phyloP scores from a whole-genome alignment of 2,329 filamentous ascomycete genomes.

The Stachybotrys elegans region DNA sequence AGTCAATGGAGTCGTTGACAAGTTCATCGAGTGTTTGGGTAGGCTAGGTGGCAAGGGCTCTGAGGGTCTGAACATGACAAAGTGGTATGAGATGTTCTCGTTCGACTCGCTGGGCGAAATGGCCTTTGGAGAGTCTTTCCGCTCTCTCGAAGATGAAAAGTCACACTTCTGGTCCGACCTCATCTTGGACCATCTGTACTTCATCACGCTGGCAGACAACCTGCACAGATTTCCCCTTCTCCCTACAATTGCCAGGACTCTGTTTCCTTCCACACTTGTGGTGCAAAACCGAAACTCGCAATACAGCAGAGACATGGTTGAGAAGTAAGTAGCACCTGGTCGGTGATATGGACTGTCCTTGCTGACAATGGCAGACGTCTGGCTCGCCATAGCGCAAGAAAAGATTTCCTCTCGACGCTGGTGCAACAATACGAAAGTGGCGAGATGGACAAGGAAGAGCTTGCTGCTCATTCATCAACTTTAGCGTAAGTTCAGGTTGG shows the following conservation, averaged over 20 bases:
- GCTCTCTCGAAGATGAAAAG: background rate
- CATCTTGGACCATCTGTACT: background rate
- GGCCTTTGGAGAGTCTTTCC: background rate
- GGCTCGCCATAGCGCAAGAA: background rate
- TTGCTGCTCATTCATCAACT: background rate
- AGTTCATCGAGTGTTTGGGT: background rate
- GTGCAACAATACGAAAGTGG: background rate
- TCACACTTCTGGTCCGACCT: background rate
- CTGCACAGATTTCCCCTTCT: background rate
- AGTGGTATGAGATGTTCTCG: background rate
- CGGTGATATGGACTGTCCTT: too few relatives aligned
- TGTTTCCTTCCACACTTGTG: background rate
- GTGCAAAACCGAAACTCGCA: background rate
- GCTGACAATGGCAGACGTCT: background rate
- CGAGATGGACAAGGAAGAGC: background rate
- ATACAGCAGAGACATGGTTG: background rate
- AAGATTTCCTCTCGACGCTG: background rate
- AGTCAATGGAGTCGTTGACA: background rate
- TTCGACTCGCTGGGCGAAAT: conserved; percentile 1
- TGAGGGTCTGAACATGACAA: background rate
- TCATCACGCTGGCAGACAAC: background rate
- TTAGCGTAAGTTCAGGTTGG: background rate
- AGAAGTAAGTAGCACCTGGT: background rate
- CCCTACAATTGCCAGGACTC: background rate
- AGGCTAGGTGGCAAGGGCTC: background rate